Evolutionary conservation across 192 early-diverging fungal genomes (phyloP).

Genomic region (Neocallimastix lanati): DNA sequence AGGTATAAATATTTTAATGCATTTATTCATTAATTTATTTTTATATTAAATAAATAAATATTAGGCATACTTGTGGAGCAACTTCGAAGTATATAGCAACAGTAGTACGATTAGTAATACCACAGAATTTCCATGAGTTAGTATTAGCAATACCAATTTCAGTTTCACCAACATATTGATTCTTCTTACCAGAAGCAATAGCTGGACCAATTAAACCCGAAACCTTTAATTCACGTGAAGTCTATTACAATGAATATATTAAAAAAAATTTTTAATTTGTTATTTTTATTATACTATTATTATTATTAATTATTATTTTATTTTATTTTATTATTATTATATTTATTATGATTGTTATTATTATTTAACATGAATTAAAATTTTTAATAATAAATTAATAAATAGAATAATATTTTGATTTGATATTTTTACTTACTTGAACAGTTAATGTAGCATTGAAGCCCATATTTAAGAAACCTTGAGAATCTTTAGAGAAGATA

Average conservation of each 20-base stretch:
- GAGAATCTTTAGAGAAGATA: conserved; percentile 75
- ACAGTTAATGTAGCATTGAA: conserved; percentile 96
- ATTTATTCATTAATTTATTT: too few species aligned
- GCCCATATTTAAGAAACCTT: conserved; percentile 79
- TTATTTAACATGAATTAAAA: too few species aligned
- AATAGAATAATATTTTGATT: too few species aligned
- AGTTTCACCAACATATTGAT: conserved; percentile 80
- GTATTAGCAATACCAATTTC: conserved; percentile 96
- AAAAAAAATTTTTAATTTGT: too few species aligned
- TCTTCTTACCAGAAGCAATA: conserved; percentile 73
- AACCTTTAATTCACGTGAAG: conserved; percentile 86
- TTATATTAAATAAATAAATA: too few species aligned
- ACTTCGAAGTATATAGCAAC: conserved; percentile 92
- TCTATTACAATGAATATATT: too few species aligned
- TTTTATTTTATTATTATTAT: too few species aligned
- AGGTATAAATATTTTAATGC: too few species aligned
- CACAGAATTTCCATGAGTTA: conserved; percentile 89
- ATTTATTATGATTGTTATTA: too few species aligned
- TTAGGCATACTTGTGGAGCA: conserved; percentile 67
- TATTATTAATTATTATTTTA: too few species aligned
- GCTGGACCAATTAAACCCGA: conserved; percentile 96
- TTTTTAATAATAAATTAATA: too few species aligned
- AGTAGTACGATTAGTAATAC: conserved; percentile 67
- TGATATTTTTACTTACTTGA: conserved; percentile 35
- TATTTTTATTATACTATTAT: too few species aligned